These are phyloP conservation scores for Tremellales sp. DNA, from an alignment of 1,284 basidiomycete species.

Conservation along the genomic window DNA sequence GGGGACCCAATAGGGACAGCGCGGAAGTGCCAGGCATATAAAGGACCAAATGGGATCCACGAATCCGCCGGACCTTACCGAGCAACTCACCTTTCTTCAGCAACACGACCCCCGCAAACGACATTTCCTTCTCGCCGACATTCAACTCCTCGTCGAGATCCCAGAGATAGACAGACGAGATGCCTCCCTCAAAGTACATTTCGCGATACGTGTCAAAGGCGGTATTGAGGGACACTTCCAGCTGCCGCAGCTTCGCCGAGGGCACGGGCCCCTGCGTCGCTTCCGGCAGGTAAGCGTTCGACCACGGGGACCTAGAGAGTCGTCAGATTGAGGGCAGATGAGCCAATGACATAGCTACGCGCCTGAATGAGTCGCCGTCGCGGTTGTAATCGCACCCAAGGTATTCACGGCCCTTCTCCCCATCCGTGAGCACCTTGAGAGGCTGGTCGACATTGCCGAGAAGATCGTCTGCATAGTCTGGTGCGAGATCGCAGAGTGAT, in stretches of 20 bases:
- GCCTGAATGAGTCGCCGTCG: slow-evolving; percentile 94
- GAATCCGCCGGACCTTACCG: not conserved
- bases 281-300: slow-evolving; percentile 83
- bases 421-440: slow-evolving; percentile 74
- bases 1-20: not conserved
- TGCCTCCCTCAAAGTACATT: slow-evolving; percentile 96
- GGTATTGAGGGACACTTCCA: slow-evolving; percentile 90
- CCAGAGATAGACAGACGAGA: slow-evolving; percentile 98
- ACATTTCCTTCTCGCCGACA: slow-evolving; percentile 38
- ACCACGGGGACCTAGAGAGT: slow-evolving; percentile 81
- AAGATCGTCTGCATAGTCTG: slow-evolving; percentile 94
- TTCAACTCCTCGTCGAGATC: slow-evolving; percentile 79
- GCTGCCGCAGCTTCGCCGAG: slow-evolving; percentile 74
- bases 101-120: slow-evolving; percentile 91
- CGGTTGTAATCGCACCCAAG: slow-evolving; percentile 97
- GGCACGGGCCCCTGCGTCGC: slow-evolving; percentile 84
- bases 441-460: slow-evolving; percentile 95
- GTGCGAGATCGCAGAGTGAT: slow-evolving; percentile 74
- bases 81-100: slow-evolving; percentile 81
- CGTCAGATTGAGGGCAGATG: not conserved
- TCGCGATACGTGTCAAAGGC: slow-evolving; percentile 98
- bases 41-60: too few relatives aligned
- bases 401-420: slow-evolving; percentile 70
- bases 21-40: too few relatives aligned
- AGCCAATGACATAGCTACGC: slow-evolving; percentile 18